Conservation (phyloP, 495 filamentous ascomycete genomes). For the Parathielavia hyrcaniae region DNA sequence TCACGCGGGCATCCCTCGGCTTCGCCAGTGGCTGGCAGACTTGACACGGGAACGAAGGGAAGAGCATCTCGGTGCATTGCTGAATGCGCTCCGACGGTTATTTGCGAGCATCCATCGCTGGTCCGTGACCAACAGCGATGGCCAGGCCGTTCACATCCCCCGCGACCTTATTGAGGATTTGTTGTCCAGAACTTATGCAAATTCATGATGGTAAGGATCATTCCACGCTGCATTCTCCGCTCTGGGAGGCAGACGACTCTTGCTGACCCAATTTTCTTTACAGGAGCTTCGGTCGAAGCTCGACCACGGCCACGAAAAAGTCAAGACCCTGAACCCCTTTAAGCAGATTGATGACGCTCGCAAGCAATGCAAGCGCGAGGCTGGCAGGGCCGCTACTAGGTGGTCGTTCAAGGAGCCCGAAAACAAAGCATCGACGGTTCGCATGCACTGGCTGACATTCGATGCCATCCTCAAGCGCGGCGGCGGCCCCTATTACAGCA, state of each 20-base stretch:
- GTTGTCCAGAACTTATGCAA: not conserved
- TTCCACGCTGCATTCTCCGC: not conserved
- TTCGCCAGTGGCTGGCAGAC: slow-evolving; percentile 18
- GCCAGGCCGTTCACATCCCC: not conserved
- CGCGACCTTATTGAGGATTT: not conserved
- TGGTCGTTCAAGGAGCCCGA: slow-evolving; percentile 17
- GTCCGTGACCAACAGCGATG: slow-evolving; percentile 11
- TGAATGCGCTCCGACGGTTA: slow-evolving; percentile 13
- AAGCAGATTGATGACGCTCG: not conserved
- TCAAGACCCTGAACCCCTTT: slow-evolving; percentile 3
- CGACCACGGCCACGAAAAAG: not conserved
- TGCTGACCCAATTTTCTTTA: not conserved
- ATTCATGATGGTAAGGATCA: not conserved
- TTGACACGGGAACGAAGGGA: slow-evolving; percentile 15
- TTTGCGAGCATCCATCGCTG: slow-evolving; percentile 15
- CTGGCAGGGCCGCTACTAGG: not conserved
- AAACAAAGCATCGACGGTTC: not conserved
- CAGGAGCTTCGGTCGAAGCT: not conserved
- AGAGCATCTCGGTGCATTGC: slow-evolving; percentile 17
- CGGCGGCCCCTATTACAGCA: slow-evolving; percentile 17
- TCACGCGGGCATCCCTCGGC: slow-evolving; percentile 23
- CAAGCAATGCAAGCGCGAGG: not conserved
- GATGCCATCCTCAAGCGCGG: slow-evolving; percentile 14
- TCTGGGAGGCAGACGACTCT: not conserved
- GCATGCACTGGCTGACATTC: slow-evolving; percentile 15